Base-by-base conservation (phyloP, 2,329 filamentous ascomycete species). In the Cladosporium phlei region DNA sequence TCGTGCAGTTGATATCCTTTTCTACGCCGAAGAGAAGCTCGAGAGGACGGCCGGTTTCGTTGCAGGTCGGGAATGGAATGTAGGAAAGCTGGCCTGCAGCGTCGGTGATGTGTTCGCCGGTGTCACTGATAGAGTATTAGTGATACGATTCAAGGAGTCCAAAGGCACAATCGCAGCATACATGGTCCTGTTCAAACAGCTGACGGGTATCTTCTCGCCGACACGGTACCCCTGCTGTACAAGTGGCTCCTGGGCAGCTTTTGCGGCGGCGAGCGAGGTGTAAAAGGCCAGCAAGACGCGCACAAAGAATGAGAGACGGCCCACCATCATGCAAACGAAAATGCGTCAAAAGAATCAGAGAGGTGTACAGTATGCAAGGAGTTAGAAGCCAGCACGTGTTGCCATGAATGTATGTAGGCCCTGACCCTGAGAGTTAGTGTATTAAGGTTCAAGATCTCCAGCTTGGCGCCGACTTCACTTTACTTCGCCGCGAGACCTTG, bases 21-120 rank as follows among this genome's bases (percentile, higher is more conserved):
- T 91, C 87, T 56, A 86, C 70, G 65, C 90, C 90, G 71, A 95
- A 97, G 66, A 80, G 78, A 65, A 98, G 83, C 60, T 93, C 82
- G 59, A 98, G 82, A 0, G 90, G 84, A 39, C 79, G 77, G 33
- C 76, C 76, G 10, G 93, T 97, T 69, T 97, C 93, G 68, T 89
- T 86, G 78, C 93, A 97, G 25, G 77, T 76, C 19, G 87, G 87
- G 68, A 97, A 97, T 29, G 91, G 88, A 34, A 93, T 83, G 76
- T 93, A 97, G 76, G 95, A 79, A 47, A 96, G 80, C 66, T 94
- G 85, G 61, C 93, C 84, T 54, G 83, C 76, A 27, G 77, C 75
- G 64, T 94, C 82, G 62, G 88, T 85, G 61, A 96, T 83, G 66
- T 95, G 88, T 68, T 95, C 88, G 65, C 88, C 88, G 7, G 86